Base-by-base conservation (phyloP, 2,329 filamentous ascomycete genomes). In the Botrytis cinerea region DNA sequence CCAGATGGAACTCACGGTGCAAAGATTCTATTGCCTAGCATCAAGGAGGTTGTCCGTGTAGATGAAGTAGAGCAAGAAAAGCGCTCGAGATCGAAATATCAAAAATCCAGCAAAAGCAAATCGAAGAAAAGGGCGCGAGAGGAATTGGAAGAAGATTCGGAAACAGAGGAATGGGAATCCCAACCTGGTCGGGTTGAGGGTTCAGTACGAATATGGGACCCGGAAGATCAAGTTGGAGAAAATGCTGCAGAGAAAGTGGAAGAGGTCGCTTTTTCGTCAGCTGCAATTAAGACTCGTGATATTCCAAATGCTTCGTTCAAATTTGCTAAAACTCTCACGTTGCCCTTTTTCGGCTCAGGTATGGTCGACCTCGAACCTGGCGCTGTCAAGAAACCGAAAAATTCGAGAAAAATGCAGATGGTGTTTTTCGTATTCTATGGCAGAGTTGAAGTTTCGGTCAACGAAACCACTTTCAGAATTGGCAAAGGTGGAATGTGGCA, bases 381-480 rank as follows among this genome's bases (percentile, higher is more conserved):
- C 2, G 90, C 93, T 46, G 89, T 92, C 80, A 99, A 99, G 85
- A 90, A 91, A 78, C 89, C 91, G 67, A 98, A 98, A 86, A 98
- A 98, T 83, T 92, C 93, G 51, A 88, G 95, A 75, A 95, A 93
- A 84, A 98, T 98, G 93, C 94, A 98, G 81, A 96, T 99, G 92
- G 91, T 93, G 1, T 98, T 98, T 82, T 98, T 97, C 78, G 92
- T 99, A 45, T 91, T 94, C 78, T 88, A 89, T 62, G 96, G 96
- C 35, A 90, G 92, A 76, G 94, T 98, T 32, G 86, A 90, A 76
- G 95, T 97, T 32, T 92, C 90, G 43, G 88, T 97, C 66, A 90
- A 92, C 76, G 89, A 92, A 76, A 92, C 88, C 38, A 85, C 87
- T 75, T 98, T 99, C 81, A 90, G 92, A 73, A 94, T 97, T 76